Base-by-base conservation (phyloP, 2,329 filamentous ascomycete species). In the Thielaviopsis ethacetica region DNA sequence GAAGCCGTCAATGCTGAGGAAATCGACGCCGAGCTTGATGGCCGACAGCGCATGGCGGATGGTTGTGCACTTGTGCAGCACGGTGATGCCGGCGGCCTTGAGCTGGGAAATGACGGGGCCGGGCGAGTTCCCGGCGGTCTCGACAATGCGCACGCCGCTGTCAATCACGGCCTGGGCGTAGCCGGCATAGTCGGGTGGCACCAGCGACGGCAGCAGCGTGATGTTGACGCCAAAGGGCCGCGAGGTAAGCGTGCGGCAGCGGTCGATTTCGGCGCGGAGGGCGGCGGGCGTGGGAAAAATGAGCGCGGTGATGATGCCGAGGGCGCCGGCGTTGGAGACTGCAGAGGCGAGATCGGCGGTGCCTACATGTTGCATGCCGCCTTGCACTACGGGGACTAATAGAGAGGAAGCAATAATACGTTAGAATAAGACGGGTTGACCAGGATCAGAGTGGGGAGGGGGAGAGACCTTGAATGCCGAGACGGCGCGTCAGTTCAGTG, bases 41-140 rank as follows among this genome's bases (percentile, higher is more conserved):
- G 93, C 93, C 64, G 86, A 90, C 71, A 89, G 82, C 21, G 93
- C 93, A 70, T 98, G 93, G 59, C 90, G 78, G 73, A 98, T 95
- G 5, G 89, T 94, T 9, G 93, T 98, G 77, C 93, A 97, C 75
- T 98, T 98, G 80, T 98, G 93, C 59, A 98, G 76, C 65, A 98
- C 83, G 59, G 80, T 91, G 66, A 81, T 80, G 59, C 82, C 83
- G 5, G 84, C 86, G 62, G 80, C 80, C 75, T 97, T 98, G 58
- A 98, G 79, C 75, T 89, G 82, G 68, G 81, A 77, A 71, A 98
- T 97, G 63, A 98, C 85, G 3, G 91, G 90, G 0, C 90, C 93
- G 0, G 93, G 93, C 56, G 74, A 77, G 76, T 95, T 95, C 58
- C 90, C 90, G 1, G 90, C 90, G 2, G 90, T 95, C 75, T 97